Evolutionary conservation across 2,329 filamentous ascomycete genomes (phyloP), one percentile per base, ranked within the genome.

Genomic region (Colletotrichum gigasporum): DNA sequence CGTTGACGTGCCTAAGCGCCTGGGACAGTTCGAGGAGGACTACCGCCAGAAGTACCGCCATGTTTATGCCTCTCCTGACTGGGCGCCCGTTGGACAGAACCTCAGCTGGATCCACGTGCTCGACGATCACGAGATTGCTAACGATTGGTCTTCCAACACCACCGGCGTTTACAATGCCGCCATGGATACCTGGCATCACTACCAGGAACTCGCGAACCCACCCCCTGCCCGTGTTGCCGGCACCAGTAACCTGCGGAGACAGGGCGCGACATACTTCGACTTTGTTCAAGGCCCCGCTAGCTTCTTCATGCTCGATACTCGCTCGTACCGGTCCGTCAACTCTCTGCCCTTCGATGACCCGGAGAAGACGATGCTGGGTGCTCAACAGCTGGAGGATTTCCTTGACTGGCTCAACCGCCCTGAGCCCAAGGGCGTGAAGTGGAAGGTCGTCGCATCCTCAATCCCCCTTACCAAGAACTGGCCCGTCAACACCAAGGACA

Each of bases 391-490:
- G 0, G 82, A 85, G 5, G 94, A 97, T 69, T 85, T 99, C 2
- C 81, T 97, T 5, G 83, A 84, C 4, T 99, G 91, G 85, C 83
- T 99, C 18, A 81, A 82, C 10, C 87, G 86, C 1, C 89, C 91
- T 0, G 91, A 93, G 67, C 90, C 92, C 0, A 80, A 82, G 28
- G 93, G 93, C 1, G 90, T 97, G 0, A 90, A 90, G 72, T 99
- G 96, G 95, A 98, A 98, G 80, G 89, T 99, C 71, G 83, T 99
- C 52, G 90, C 94, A 16, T 94, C 92, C 37, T 94, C 92, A 16
- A 91, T 98, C 5, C 96, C 96, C 0, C 97, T 99, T 75, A 98
- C 96, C 6, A 97, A 97, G 80, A 99, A 99, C 77, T 99, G 96
- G 95, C 91, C 89, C 22, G 87, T 97, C 68, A 95, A 96, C 68